phyloP scores from a whole-genome alignment of 1,139 yeast species.

The Yarrowia galli region DNA sequence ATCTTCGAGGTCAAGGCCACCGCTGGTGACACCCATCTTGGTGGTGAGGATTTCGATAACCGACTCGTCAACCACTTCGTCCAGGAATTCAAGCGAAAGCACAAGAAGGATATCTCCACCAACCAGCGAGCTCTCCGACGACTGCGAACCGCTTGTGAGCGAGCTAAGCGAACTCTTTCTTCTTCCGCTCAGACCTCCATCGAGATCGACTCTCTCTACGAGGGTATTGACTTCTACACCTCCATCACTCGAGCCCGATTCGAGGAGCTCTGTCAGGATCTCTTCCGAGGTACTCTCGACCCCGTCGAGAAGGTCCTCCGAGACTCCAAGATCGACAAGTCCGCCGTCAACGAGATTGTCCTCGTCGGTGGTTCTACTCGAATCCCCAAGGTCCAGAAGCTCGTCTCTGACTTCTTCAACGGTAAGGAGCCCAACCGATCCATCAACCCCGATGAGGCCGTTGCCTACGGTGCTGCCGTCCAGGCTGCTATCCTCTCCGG shows the following conservation, averaged over 20 bases:
- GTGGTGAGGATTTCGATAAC: constrained; percentile 99
- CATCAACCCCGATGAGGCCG: constrained; percentile 99
- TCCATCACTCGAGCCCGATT: constrained; percentile 99
- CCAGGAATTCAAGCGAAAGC: constrained; percentile 96
- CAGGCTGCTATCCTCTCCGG: constrained; percentile 94
- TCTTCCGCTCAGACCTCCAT: constrained; percentile 96
- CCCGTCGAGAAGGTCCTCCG: constrained; percentile 98
- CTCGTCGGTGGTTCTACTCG: constrained; percentile 99
- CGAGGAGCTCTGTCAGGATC: constrained; percentile 95
- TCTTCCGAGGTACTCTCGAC: constrained; percentile 94
- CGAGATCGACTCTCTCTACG: constrained; percentile 95
- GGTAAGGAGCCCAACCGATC: constrained; percentile 97
- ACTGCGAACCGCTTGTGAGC: constrained; percentile 98
- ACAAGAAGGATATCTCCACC: constrained; percentile 87
- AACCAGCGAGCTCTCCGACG: constrained; percentile 98
- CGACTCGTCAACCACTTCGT: constrained; percentile 93
- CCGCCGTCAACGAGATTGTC: constrained; percentile 92
- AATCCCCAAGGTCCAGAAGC: constrained; percentile 98
- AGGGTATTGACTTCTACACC: constrained; percentile 96
- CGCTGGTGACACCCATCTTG: constrained; percentile 99
- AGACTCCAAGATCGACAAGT: constrained; percentile 91
- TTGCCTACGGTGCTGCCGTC: constrained; percentile 96
- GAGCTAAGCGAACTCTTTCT: constrained; percentile 98
- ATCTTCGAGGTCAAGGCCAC: constrained; percentile 99
- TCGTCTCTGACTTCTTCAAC: constrained; percentile 96